Conservation (phyloP, 2,329 filamentous ascomycete species). For the Parafenestella ontariensis region DNA sequence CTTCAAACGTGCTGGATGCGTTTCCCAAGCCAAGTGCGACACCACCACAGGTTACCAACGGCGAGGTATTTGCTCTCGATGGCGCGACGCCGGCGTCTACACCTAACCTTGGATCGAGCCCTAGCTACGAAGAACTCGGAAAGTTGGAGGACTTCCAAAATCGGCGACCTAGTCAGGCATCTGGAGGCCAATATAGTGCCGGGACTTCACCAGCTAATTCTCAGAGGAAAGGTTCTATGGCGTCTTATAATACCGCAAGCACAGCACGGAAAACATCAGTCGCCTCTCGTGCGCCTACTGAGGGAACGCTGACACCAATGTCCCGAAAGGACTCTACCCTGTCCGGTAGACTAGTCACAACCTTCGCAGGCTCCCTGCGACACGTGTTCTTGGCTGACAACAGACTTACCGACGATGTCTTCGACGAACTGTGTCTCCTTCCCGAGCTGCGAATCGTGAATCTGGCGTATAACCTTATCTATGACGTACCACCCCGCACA, state of each 20-base stretch:
- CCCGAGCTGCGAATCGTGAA: slow-evolving; percentile 88
- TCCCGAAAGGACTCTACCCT: slow-evolving; percentile 88
- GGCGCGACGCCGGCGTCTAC: slow-evolving; percentile 56
- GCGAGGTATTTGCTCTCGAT: slow-evolving; percentile 41
- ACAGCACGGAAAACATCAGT: slow-evolving; percentile 77
- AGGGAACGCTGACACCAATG: slow-evolving; percentile 64
- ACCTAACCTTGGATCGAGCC: slow-evolving; percentile 56
- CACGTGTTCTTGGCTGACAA: slow-evolving; percentile 93
- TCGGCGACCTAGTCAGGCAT: slow-evolving; percentile 84
- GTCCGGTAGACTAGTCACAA: slow-evolving; percentile 79
- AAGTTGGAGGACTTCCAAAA: slow-evolving; percentile 67
- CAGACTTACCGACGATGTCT: slow-evolving; percentile 90
- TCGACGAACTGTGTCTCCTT: slow-evolving; percentile 85
- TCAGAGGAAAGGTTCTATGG: slow-evolving; percentile 80
- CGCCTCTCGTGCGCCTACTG: slow-evolving; percentile 70
- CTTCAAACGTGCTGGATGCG: slow-evolving; percentile 87
- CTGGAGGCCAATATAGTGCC: slow-evolving; percentile 76
- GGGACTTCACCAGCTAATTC: slow-evolving; percentile 72
- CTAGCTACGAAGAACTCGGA: slow-evolving; percentile 80
- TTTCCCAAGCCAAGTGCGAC: slow-evolving; percentile 87
- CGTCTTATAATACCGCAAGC: slow-evolving; percentile 70
- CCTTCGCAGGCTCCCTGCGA: slow-evolving; percentile 84
- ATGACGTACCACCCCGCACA: slow-evolving; percentile 87
- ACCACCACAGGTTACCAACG: slow-evolving; percentile 59
- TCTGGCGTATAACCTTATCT: slow-evolving; percentile 91